Evolutionary conservation across 2,329 filamentous ascomycete genomes (phyloP).

Genomic region (Cladosporium velox): DNA sequence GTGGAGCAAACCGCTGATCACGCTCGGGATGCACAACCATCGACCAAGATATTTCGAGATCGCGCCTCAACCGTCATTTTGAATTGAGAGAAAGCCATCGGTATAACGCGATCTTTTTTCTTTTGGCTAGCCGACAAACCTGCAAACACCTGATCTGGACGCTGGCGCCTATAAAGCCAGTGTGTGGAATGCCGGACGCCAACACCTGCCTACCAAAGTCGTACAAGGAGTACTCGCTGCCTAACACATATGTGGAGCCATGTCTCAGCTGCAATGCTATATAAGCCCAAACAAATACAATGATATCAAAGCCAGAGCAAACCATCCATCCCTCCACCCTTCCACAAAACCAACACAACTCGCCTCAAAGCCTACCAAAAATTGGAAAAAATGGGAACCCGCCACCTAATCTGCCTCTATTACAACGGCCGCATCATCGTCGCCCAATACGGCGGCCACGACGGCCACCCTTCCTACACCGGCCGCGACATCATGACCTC

Average conservation of each 20-base stretch:
- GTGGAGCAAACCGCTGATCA: background rate
- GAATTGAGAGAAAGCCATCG: background rate
- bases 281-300: too few species aligned
- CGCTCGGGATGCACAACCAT: background rate
- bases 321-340: too few species aligned
- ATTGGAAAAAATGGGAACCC: constrained; percentile 24
- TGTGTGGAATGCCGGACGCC: background rate
- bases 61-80: background rate
- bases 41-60: background rate
- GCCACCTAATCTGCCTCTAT: constrained; percentile 28
- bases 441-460: constrained; percentile 35
- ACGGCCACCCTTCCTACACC: constrained; percentile 30
- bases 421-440: constrained; percentile 28
- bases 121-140: too few species aligned
- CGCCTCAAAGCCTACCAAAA: too few species aligned
- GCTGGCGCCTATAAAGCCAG: too few species aligned
- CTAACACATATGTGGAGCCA: background rate
- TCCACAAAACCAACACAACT: too few species aligned
- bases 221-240: background rate
- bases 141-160: too few species aligned
- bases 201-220: background rate
- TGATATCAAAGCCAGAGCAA: too few species aligned
- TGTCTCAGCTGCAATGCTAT: background rate
- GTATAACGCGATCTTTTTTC: background rate
- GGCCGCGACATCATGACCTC: constrained; percentile 31